Base-by-base conservation (phyloP, 2,329 filamentous ascomycete species). In the Xenoacremonium recifei region DNA sequence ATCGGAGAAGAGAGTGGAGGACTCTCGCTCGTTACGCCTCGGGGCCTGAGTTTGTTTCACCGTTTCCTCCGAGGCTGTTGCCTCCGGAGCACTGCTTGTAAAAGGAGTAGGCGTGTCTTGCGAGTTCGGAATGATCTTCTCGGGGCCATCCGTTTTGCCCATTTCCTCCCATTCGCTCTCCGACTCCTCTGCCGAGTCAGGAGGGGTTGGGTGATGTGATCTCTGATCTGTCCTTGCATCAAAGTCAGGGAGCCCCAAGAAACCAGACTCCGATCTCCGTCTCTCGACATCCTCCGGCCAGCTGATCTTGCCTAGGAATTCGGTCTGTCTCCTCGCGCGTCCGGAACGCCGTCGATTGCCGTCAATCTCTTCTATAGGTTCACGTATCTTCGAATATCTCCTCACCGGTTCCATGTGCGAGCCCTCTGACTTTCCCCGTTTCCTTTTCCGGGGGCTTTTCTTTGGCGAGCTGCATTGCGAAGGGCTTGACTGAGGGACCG, bases 241-340 rank as follows among this genome's bases (percentile, higher is more conserved):
- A n/a, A n/a, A n/a, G n/a, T n/a, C n/a, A n/a, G n/a, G n/a, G n/a
- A n/a, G n/a, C n/a, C n/a, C n/a, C n/a, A n/a, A n/a, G n/a, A n/a
- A n/a, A n/a, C n/a, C n/a, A n/a, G n/a, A n/a, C n/a, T n/a, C 35
- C 3, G 41, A 35, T 23, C 25, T 48, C n/a, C 13, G 39, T 19
- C 46, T 35, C 35, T 50, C 37, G 18, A 46, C 42, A 20, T 46
- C 58, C 11, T 61, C 50, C 4, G 45, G 31, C 62, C 61, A 62
- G 6, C 60, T 55, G 11, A 63, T 48, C 35, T 60, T 62, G 25
- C 58, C 58, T 42, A 58, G 47, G 27, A 60, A 62, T 27, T 61
- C 56, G 13, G 48, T 51, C 40, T 59, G 55, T 32, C 57, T 64
- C 20, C 58, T 54, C 12, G 46, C 51, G 23, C 61, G 55, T 5